phyloP scores from a whole-genome alignment of 192 early-diverging fungal species.

The Entomortierella beljakovae region DNA sequence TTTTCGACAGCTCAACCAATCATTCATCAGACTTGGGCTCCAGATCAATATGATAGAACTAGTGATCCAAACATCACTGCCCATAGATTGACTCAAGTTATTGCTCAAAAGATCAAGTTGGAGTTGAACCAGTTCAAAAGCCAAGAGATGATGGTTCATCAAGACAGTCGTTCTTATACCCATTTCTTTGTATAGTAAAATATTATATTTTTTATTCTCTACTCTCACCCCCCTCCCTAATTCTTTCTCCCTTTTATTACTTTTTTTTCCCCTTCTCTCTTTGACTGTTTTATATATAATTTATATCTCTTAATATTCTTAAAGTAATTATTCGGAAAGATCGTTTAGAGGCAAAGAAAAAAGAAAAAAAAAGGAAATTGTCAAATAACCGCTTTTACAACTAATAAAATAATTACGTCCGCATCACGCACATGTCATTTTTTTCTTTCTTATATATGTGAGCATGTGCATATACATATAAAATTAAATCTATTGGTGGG shows the following conservation, averaged over 20 bases:
- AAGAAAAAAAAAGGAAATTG: too few relatives aligned
- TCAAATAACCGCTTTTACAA: too few relatives aligned
- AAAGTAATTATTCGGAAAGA: too few relatives aligned
- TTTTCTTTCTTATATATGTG: background rate
- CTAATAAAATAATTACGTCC: background rate
- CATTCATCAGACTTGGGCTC: slow-evolving; percentile 76
- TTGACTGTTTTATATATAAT: background rate
- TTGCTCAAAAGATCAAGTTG: slow-evolving; percentile 90
- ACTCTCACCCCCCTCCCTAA: background rate
- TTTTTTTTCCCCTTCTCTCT: background rate
- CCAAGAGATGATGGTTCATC: slow-evolving; percentile 90
- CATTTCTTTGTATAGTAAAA: slow-evolving; percentile 72
- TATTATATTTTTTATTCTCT: background rate
- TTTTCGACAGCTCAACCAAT: slow-evolving; percentile 59
- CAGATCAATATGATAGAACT: slow-evolving; percentile 88
- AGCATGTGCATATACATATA: background rate
- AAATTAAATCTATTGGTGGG: background rate
- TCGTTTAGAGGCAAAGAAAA: too few relatives aligned
- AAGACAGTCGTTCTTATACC: slow-evolving; percentile 76
- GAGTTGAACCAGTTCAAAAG: slow-evolving; percentile 97
- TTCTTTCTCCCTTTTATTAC: too few relatives aligned
- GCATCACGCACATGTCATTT: background rate
- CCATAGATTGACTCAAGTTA: slow-evolving; percentile 82
- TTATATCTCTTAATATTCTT: background rate
- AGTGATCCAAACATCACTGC: slow-evolving; percentile 84